Conservation (phyloP, 768 basidiomycete species). For the Termitomyces sp. region DNA sequence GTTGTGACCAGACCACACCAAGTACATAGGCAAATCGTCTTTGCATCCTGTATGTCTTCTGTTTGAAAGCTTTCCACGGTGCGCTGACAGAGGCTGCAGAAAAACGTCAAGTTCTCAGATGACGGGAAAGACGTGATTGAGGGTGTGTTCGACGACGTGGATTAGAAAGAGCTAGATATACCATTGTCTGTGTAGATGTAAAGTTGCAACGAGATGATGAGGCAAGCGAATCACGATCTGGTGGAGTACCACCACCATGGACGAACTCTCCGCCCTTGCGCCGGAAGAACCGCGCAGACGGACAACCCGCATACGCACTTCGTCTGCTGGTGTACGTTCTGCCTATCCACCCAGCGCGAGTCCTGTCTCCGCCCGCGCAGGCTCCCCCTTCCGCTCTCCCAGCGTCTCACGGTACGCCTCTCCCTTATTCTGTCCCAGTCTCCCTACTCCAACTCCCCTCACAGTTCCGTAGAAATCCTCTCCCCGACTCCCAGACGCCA, state of each 20-base stretch:
- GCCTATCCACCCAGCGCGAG: conserved; percentile 24
- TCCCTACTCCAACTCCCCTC: neutral
- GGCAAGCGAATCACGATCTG: neutral
- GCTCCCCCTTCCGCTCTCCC: conserved; percentile 8
- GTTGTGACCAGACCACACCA: conserved; percentile 64
- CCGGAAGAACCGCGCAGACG: conserved; percentile 27
- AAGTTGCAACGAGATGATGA: neutral
- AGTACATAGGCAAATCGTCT: conserved; percentile 73
- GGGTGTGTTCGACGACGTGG: conserved; percentile 43
- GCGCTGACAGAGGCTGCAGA: conserved; percentile 29
- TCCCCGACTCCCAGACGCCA: conserved; percentile 67
- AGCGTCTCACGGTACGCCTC: neutral
- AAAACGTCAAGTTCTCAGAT: conserved; percentile 73
- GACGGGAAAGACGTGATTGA: conserved; percentile 72
- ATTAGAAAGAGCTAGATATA: conserved; percentile 14
- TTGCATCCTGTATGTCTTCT: conserved; percentile 31
- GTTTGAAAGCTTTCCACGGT: neutral
- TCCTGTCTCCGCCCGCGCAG: conserved; percentile 15
- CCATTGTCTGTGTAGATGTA: neutral
- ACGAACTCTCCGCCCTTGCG: conserved; percentile 36
- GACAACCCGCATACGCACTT: conserved; percentile 23
- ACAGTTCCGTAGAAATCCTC: conserved; percentile 35
- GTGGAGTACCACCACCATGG: conserved; percentile 20
- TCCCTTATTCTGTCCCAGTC: neutral
- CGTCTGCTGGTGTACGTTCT: conserved; percentile 20